phyloP scores from a whole-genome alignment of 1,139 yeast genomes.

The Pichia sp. region DNA sequence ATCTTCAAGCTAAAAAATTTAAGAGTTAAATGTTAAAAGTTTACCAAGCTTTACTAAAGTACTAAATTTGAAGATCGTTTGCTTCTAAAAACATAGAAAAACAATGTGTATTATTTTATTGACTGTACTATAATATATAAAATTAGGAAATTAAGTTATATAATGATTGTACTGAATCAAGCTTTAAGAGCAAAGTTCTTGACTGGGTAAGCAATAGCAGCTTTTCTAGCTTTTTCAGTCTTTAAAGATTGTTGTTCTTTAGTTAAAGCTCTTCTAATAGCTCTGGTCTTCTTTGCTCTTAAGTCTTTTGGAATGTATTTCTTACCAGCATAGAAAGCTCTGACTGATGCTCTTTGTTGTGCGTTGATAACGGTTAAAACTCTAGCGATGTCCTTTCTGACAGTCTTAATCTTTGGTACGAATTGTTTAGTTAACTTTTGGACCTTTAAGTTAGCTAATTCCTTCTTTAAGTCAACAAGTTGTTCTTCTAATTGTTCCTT shows the following conservation, averaged over 20 bases:
- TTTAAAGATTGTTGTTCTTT: slow-evolving; percentile 72
- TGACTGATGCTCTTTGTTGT: slow-evolving; percentile 93
- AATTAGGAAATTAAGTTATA: slow-evolving; percentile 1
- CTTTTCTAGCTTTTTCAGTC: slow-evolving; percentile 90
- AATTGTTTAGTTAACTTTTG: slow-evolving; percentile 91
- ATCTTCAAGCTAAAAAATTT: no score
- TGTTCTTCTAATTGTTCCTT: slow-evolving; percentile 94
- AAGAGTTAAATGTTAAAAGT: no score
- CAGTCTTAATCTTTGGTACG: slow-evolving; percentile 91
- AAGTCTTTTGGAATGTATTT: slow-evolving; percentile 97
- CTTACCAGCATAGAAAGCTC: slow-evolving; percentile 93
- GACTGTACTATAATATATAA: slow-evolving; percentile 9
- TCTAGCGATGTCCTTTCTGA: slow-evolving; percentile 98
- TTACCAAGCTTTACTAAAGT: no score
- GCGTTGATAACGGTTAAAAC: slow-evolving; percentile 95
- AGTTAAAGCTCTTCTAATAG: slow-evolving; percentile 96
- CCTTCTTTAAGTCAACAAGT: slow-evolving; percentile 94
- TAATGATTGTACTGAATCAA: slow-evolving; percentile 28
- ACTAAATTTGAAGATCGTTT: background rate
- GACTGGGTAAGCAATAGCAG: slow-evolving; percentile 93
- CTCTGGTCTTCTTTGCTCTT: slow-evolving; percentile 99
- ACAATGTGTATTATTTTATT: slow-evolving; percentile 1
- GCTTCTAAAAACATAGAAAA: background rate
- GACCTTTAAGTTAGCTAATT: slow-evolving; percentile 92
- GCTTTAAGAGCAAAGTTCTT: slow-evolving; percentile 99